Evolutionary conservation across 2,329 filamentous ascomycete species (phyloP).

Genomic region (Bipolaris bicolor): DNA sequence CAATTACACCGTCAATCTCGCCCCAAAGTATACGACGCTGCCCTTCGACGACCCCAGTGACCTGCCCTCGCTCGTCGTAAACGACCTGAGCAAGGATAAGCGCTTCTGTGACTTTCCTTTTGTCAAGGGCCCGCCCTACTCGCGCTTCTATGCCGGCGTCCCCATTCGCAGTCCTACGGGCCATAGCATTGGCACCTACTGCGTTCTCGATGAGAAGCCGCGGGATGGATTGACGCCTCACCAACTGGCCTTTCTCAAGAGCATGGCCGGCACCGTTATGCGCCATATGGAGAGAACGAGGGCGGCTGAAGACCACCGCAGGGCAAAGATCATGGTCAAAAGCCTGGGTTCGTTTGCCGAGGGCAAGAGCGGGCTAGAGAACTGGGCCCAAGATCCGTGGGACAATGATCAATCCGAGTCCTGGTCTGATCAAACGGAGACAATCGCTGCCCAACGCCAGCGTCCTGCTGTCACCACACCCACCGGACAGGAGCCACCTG

Average conservation of each 20-base stretch:
- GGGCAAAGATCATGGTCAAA: conserved; percentile 61
- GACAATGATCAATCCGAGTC: conserved; percentile 28
- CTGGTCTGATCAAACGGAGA: conserved; percentile 17
- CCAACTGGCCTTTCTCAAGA: conserved; percentile 62
- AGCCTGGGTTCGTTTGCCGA: conserved; percentile 48
- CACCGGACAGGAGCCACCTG: conserved; percentile 18
- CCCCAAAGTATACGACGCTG: conserved; percentile 19
- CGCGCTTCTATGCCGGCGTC: conserved; percentile 63
- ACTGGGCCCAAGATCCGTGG: conserved; percentile 44
- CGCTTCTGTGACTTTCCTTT: conserved; percentile 49
- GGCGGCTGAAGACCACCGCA: conserved; percentile 59
- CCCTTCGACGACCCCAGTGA: conserved; percentile 24
- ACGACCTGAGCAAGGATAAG: conserved; percentile 41
- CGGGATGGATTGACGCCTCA: conserved; percentile 57
- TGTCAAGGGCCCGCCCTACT: conserved; percentile 40
- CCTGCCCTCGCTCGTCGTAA: conserved; percentile 40
- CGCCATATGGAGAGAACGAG: conserved; percentile 66
- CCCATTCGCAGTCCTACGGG: conserved; percentile 65
- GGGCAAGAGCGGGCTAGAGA: conserved; percentile 43
- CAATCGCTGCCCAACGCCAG: conserved; percentile 24
- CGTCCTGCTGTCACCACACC: conserved; percentile 21
- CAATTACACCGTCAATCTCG: conserved; percentile 43
- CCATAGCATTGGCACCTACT: conserved; percentile 65
- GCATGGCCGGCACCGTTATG: conserved; percentile 62
- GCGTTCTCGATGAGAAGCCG: conserved; percentile 64